A percentile compares a stretch with the other conserved stretches of the same genome.
These are phyloP conservation scores for Aspergillus saccharolyticus DNA, from an alignment of 495 filamentous ascomycete genomes.

Conservation along the genomic window DNA sequence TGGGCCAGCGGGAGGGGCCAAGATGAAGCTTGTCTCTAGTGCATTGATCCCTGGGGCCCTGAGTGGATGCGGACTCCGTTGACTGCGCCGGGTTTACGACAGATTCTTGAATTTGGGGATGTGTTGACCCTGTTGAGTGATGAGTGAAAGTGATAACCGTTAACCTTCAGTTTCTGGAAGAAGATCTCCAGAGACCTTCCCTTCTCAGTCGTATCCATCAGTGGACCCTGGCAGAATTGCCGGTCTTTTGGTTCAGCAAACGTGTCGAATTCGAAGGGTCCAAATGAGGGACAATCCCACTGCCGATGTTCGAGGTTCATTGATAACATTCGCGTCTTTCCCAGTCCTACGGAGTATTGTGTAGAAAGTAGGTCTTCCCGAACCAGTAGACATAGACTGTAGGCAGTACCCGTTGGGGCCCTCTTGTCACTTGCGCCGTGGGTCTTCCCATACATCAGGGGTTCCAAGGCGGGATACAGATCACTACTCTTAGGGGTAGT, in stretches of 20 bases:
- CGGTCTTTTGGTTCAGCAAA: constrained; percentile 3
- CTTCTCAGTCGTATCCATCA: constrained; percentile 24
- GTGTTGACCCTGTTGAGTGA: not conserved
- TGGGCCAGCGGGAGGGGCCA: not conserved
- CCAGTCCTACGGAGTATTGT: not conserved
- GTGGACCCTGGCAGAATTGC: constrained; percentile 23
- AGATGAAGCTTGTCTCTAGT: constrained; percentile 1
- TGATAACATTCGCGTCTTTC: not conserved
- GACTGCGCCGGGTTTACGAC: not conserved
- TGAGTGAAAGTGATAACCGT: constrained; percentile 14
- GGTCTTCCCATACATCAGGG: not conserved
- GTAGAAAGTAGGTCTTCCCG: not conserved
- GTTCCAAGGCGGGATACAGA: not conserved
- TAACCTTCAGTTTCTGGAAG: constrained; percentile 15
- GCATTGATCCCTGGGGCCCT: constrained; percentile 2
- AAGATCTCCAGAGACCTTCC: constrained; percentile 23
- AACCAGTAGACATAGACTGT: not conserved
- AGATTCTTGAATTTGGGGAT: not conserved
- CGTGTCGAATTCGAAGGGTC: constrained; percentile 8
- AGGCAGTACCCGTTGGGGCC: constrained; percentile 3
- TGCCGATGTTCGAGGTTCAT: not conserved
- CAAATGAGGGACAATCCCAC: constrained; percentile 8
- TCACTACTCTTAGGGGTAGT: not conserved
- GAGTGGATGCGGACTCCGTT: constrained; percentile 1
- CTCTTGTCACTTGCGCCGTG: not conserved